Evolutionary conservation across 345 rosid species (phyloP).

Genomic region (Mallotus nudiflorus): DNA sequence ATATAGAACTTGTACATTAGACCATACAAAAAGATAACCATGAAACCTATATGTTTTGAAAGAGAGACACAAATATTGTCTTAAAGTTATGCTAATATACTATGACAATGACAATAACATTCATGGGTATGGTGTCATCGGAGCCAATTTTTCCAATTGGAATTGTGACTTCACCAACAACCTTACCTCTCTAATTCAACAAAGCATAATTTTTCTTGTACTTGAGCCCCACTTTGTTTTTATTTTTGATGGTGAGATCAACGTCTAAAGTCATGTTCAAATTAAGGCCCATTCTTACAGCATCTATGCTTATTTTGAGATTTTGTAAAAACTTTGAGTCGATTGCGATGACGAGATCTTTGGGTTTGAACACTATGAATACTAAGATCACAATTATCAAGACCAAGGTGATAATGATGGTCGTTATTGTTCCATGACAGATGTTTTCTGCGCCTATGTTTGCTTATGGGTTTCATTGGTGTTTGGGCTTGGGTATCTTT

Average conservation of each 20-base stretch:
- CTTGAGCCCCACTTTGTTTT: conserved; percentile 65
- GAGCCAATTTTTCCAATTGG: conserved; percentile 54
- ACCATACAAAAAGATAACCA: not conserved
- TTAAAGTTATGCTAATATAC: conserved; percentile 71
- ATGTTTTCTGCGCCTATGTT: conserved; percentile 34
- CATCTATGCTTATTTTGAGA: conserved; percentile 36
- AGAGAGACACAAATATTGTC: not conserved
- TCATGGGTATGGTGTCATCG: conserved; percentile 44
- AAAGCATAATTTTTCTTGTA: conserved; percentile 42
- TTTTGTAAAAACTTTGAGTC: conserved; percentile 44
- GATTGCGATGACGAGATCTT: conserved; percentile 43
- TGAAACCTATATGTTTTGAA: not conserved
- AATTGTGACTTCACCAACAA: conserved; percentile 67
- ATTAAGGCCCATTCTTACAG: conserved; percentile 14
- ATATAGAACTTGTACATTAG: too few species aligned
- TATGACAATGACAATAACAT: conserved; percentile 57
- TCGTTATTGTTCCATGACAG: conserved; percentile 36
- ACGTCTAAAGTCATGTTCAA: conserved; percentile 57
- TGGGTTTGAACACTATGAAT: conserved; percentile 76
- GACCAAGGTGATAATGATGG: conserved; percentile 29
- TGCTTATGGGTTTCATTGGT: conserved; percentile 12
- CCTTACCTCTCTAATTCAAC: conserved; percentile 56
- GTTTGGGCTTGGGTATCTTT: not conserved
- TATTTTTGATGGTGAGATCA: conserved; percentile 57
- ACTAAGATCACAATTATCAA: conserved; percentile 49